phyloP scores from a whole-genome alignment of 169 alveolate genomes.

The Plasmodium inui region DNA sequence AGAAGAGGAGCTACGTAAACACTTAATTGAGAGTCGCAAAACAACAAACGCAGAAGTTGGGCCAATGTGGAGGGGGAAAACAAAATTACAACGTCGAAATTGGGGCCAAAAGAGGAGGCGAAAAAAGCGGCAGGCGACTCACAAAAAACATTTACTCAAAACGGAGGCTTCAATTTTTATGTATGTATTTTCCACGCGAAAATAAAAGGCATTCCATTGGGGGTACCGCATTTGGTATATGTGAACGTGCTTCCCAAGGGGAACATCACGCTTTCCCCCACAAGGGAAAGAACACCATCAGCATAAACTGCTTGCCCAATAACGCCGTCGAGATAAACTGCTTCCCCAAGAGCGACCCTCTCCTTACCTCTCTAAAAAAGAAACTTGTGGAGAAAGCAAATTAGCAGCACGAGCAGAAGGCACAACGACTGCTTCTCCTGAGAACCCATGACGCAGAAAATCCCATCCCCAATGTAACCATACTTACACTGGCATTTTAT shows the following conservation, averaged over 20 bases:
- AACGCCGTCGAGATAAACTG: too few species aligned
- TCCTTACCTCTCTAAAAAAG: background rate
- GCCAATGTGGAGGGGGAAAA: background rate
- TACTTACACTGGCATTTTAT: conserved; percentile 45
- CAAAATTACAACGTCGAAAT: background rate
- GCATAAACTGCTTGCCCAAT: background rate
- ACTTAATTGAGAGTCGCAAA: background rate
- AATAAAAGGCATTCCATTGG: background rate
- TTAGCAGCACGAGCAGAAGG: background rate
- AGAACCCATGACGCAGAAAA: conserved; percentile 40
- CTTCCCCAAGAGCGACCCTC: background rate
- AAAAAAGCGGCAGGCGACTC: background rate
- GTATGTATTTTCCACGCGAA: background rate
- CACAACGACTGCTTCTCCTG: conserved; percentile 23
- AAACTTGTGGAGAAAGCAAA: conserved; percentile 25
- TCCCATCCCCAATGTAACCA: conserved; percentile 63
- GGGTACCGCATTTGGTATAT: background rate
- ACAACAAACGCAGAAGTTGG: background rate
- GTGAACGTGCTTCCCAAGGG: background rate
- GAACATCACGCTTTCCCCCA: background rate
- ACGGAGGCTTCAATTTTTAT: background rate
- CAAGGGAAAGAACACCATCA: background rate
- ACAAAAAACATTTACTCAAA: background rate
- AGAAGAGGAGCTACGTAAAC: background rate
- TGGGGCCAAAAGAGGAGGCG: background rate